Conservation (phyloP, 2,329 filamentous ascomycete species). For the Hypocreales sp. region DNA sequence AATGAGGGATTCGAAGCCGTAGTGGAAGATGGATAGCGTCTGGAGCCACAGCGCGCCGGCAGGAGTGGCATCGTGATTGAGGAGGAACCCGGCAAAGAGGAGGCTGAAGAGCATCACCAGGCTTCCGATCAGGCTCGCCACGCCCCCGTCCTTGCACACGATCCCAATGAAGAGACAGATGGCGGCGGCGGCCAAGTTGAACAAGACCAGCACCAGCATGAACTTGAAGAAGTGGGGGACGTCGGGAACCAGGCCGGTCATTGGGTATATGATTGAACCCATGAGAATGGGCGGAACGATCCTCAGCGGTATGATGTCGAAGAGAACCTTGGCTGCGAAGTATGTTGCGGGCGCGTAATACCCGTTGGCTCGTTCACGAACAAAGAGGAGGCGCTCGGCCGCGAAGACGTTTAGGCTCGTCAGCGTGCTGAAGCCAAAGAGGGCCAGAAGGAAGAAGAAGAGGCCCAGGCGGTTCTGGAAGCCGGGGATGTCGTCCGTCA, state of each 20-base stretch:
- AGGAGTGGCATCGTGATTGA: constrained; percentile 91
- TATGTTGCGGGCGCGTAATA: constrained; percentile 93
- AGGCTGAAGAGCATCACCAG: constrained; percentile 96
- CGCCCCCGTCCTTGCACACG: constrained; percentile 76
- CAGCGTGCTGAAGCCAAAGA: constrained; percentile 93
- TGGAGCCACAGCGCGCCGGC: constrained; percentile 78
- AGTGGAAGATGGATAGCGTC: constrained; percentile 92
- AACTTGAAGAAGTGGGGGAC: constrained; percentile 80
- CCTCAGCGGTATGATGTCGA: constrained; percentile 88
- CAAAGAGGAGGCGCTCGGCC: constrained; percentile 76
- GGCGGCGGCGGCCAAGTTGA: constrained; percentile 85
- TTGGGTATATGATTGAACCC: constrained; percentile 91
- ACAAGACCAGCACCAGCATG: constrained; percentile 79
- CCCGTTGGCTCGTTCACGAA: constrained; percentile 86
- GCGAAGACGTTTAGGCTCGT: constrained; percentile 91
- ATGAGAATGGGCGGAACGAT: constrained; percentile 90
- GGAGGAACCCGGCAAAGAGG: constrained; percentile 80
- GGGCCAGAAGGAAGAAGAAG: constrained; percentile 91
- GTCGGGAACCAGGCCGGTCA: constrained; percentile 82
- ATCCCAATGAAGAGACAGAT: constrained; percentile 96
- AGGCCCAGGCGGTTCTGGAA: constrained; percentile 96
- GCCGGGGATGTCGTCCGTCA: constrained; percentile 89
- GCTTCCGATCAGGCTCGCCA: constrained; percentile 87
- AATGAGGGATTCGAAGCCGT: constrained; percentile 88
- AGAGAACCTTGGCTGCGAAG: constrained; percentile 92